Evolutionary conservation across 176 grass and related monocot species (phyloP).

Genomic region (Puya raimondii): DNA sequence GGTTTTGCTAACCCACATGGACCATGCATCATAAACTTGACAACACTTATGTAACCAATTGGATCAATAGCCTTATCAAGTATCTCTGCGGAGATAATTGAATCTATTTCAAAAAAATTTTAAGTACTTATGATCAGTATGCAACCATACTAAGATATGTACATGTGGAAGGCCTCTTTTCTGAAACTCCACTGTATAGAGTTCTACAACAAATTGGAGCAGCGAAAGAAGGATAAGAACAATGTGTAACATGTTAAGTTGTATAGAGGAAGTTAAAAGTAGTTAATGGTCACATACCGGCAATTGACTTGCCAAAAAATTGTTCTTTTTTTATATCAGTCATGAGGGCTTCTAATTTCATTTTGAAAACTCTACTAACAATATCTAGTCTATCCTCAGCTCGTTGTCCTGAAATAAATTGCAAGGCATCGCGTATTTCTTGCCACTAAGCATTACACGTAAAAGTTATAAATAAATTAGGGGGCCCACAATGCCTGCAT

Average conservation of each 20-base stretch:
- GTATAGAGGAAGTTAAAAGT: not conserved
- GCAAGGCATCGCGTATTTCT: conserved; percentile 15
- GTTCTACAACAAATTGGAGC: not conserved
- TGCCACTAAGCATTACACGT: conserved; percentile 26
- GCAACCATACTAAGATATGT: conserved; percentile 1
- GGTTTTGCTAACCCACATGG: conserved; percentile 1
- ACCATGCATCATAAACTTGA: conserved; percentile 7
- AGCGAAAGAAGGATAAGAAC: not conserved
- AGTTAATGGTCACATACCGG: not conserved
- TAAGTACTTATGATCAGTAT: not conserved
- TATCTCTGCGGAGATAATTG: conserved; percentile 12
- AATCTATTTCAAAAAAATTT: not conserved
- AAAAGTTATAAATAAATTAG: conserved; percentile 28
- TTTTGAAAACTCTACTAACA: not conserved
- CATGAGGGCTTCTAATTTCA: conserved; percentile 13
- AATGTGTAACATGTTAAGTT: too few species aligned
- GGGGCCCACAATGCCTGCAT: conserved; percentile 7
- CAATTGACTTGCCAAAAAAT: not conserved
- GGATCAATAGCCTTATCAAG: not conserved
- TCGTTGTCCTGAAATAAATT: not conserved
- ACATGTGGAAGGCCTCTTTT: conserved; percentile 22
- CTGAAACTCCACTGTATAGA: conserved; percentile 11
- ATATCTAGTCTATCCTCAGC: conserved; percentile 12
- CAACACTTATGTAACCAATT: not conserved
- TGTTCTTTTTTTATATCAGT: conserved; percentile 1